Base-by-base conservation (phyloP, 805 yeast species). In the Brettanomyces nanus region DNA sequence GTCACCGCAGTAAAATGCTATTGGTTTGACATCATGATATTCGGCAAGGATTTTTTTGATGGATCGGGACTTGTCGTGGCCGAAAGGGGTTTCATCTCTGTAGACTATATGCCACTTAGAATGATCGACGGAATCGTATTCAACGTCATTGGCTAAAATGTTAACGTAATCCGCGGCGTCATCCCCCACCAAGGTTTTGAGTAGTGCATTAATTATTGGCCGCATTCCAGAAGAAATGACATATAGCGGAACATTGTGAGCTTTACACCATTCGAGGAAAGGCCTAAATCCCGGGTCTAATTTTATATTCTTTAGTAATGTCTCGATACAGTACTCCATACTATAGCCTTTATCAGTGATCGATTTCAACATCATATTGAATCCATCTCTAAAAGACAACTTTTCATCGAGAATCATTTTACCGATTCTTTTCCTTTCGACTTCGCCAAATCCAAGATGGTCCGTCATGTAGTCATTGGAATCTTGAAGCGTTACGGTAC, bases 401-500 rank as follows among this genome's bases (percentile, higher is more conserved):
- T 66, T 65, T 7, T 78, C 95, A 41, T 75, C 73, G 36, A 90
- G 67, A 47, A 90, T 82, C 44, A 73, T 73, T 42, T 79, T 78
- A 61, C 85, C 85, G 43, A 90, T 66, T 22, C 63, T 76, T 40
- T 68, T 62, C 49, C 98, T 74, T 45, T 70, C 69, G 20, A 68
- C 76, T 35, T 65, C 63, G 3, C 97, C 97, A 59, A 86, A 82
- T 3, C 99, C 99, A 18, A 82, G 66, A 49, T 75, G 75, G 58
- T 92, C 97, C 6, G 97, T 89, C 45, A 92, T 65, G 58, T 69
- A 83, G 60, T 92, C 97, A 59, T 92, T 92, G 42, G 95, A 84
- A 59, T 92, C 99, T 59, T 90, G 95, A 42, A 84, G 65, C 10
- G 98, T 92, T 46, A 92, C 92, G 2, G 98, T 92, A 21, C 99